These are phyloP conservation scores for Trichocladium uniseriatum DNA, from an alignment of 495 filamentous ascomycete genomes.

Conservation along the genomic window DNA sequence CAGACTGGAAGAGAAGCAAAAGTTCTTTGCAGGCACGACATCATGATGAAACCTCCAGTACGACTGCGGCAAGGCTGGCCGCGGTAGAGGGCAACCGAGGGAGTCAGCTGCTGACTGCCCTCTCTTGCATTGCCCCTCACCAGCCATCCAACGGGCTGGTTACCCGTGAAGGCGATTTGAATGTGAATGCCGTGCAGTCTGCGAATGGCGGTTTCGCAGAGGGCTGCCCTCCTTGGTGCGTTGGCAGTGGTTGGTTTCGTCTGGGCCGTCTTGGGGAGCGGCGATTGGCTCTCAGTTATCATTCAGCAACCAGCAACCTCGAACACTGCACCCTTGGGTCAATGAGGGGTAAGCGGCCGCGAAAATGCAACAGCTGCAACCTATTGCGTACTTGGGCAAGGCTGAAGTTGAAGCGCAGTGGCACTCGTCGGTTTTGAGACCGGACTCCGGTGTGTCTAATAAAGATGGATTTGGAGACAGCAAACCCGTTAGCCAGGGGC, in stretches of 20 bases:
- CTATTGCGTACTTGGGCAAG: not conserved
- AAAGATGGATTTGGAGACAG: not conserved
- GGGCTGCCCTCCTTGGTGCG: constrained; percentile 26
- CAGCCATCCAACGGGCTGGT: not conserved
- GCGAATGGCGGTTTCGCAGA: not conserved
- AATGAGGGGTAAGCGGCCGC: constrained; percentile 11
- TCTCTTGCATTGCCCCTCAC: no score
- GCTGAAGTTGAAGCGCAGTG: not conserved
- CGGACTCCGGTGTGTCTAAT: constrained; percentile 19
- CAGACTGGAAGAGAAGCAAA: no score
- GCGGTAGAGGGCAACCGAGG: not conserved
- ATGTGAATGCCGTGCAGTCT: not conserved
- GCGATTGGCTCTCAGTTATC: constrained; percentile 17
- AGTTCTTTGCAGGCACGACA: not conserved
- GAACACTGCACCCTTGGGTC: not conserved
- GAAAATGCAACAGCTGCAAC: constrained; percentile 1
- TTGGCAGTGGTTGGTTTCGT: constrained; percentile 25
- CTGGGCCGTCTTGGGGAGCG: not conserved
- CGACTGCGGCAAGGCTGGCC: not conserved
- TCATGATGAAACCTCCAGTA: not conserved
- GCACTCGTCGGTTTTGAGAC: not conserved
- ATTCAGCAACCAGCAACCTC: not conserved
- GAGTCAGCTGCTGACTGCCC: constrained; percentile 7
- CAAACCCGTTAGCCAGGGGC: no score
- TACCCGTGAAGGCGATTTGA: not conserved